phyloP scores from a whole-genome alignment of 176 grass and related monocot species.

The Oryza coarctata region DNA sequence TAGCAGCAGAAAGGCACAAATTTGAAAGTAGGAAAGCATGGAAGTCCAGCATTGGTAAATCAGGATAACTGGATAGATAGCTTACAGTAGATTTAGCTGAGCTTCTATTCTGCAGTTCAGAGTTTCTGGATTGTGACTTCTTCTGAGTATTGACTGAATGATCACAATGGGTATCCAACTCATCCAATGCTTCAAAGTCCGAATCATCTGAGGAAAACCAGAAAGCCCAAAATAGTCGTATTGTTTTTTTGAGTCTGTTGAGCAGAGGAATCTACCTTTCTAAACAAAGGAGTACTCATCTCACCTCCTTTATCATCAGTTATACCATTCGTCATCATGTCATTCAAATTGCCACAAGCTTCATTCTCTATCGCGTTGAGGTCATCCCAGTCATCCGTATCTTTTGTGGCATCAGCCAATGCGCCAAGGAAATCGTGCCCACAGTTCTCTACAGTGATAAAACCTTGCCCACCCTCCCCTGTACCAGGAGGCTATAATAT shows the following conservation, averaged over 20 bases:
- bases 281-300: neutral
- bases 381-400: slow-evolving; percentile 79
- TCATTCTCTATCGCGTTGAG: slow-evolving; percentile 75
- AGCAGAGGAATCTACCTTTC: neutral
- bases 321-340: slow-evolving; percentile 52
- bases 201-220: slow-evolving; percentile 40
- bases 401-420: slow-evolving; percentile 58
- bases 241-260: neutral
- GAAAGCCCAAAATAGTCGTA: neutral
- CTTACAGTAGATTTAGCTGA: slow-evolving; percentile 47
- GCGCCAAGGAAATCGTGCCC: slow-evolving; percentile 70
- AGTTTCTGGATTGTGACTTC: slow-evolving; percentile 24
- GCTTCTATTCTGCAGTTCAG: slow-evolving; percentile 24
- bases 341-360: slow-evolving; percentile 74
- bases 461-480: slow-evolving; percentile 61
- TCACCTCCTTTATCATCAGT: slow-evolving; percentile 24
- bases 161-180: neutral
- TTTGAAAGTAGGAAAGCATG: slow-evolving; percentile 21
- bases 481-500: too few species aligned
- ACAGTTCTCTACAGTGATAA: slow-evolving; percentile 75
- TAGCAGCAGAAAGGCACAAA: neutral
- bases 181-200: slow-evolving; percentile 52
- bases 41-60: neutral
- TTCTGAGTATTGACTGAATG: slow-evolving; percentile 12
- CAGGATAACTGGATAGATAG: slow-evolving; percentile 14